phyloP scores from a whole-genome alignment of 192 early-diverging fungal genomes.

The Lobosporangium transversale region DNA sequence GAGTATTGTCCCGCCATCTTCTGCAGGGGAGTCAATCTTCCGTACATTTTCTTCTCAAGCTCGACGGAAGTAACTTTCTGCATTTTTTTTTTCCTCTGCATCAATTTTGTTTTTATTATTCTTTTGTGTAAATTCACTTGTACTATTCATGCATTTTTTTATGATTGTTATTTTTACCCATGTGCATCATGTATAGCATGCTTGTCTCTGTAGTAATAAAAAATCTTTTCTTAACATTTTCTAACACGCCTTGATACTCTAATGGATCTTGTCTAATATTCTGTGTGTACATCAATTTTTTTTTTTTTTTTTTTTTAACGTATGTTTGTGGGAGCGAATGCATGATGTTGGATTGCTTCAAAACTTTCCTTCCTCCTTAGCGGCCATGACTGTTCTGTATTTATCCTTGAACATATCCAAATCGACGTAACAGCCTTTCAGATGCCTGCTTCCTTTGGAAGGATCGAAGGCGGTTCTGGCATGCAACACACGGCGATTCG shows the following conservation, averaged over 20 bases:
- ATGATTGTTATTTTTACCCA: neutral
- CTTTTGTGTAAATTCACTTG: neutral
- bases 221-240: neutral
- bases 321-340: too few relatives aligned
- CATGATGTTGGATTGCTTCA: too few relatives aligned
- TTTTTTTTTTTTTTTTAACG: neutral
- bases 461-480: constrained; percentile 80
- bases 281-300: neutral
- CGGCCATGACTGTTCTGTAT: constrained; percentile 30
- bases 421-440: constrained; percentile 74
- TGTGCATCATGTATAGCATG: too few relatives aligned
- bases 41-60: neutral
- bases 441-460: constrained; percentile 72
- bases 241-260: neutral
- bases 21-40: neutral
- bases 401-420: constrained; percentile 70
- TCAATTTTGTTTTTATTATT: neutral
- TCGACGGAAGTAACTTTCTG: neutral
- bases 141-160: neutral
- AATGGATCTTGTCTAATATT: neutral
- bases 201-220: neutral
- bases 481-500: constrained; percentile 83
- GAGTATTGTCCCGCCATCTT: neutral
- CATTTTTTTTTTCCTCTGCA: neutral
- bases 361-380: constrained; percentile 14